Base-by-base conservation (phyloP, 2,329 filamentous ascomycete species). In the Metarhizium brunneum region DNA sequence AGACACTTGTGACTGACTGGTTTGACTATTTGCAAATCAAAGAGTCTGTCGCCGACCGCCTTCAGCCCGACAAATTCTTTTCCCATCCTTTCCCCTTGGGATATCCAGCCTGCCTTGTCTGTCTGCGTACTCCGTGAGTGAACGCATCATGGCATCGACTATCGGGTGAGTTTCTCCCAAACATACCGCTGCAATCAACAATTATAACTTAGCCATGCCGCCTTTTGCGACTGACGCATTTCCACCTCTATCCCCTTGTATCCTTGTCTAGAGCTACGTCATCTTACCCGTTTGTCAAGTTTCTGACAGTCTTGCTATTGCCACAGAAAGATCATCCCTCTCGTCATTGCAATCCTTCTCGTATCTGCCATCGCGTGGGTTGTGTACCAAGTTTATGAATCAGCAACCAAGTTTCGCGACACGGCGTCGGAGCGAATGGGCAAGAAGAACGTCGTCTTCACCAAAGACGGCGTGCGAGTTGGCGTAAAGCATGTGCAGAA, bases 361-460 rank as follows among this genome's bases (percentile, higher is more conserved):
- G 58, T 87, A 56, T 74, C 59, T 40, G 56, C 53, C 53, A 54
- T 90, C 64, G 85, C 77, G 56, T 89, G 83, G 72, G 75, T 92
- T 56, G 80, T 81, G 58, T 90, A 90, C 70, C 84, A 88, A 58
- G 79, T 91, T 68, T 91, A 87, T 71, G 70, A 87, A 54, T 84
- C 83, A 70, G 77, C 81, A 55, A 77, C 76, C 71, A 79, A 87
- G 68, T 84, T 92, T 63, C 79, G 82, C 58, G 75, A 82, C 57
- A 77, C 81, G 57, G 86, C 87, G 50, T 81, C 79, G 51, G 77
- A 86, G 70, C 83, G 83, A 65, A 87, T 91, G 81, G 83, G 85
- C 68, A 83, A 83, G 73, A 88, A 87, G 74, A 87, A 91, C 67
- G 81, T 92, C 56, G 76, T 83, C 45, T 87, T 90, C 70, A 86